A percentile compares a stretch with the other conserved stretches of the same genome.
phyloP scores from a whole-genome alignment of 305 asterid genomes.

The Stenogyne calaminthoides region DNA sequence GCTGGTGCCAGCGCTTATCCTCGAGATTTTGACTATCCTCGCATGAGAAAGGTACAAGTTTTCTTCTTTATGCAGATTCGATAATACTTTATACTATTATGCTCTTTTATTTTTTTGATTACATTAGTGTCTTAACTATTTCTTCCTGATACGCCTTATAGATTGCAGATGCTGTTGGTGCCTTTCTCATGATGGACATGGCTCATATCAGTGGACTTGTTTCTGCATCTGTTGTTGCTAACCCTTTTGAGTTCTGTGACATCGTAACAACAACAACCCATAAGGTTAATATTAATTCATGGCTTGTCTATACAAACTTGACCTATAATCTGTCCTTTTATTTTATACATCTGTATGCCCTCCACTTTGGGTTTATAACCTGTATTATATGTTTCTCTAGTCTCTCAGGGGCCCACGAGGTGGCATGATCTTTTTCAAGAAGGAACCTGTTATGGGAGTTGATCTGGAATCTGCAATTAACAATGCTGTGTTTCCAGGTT shows the following conservation, averaged over 20 bases:
- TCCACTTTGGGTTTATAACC: constrained; percentile 16
- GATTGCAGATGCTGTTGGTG: constrained; percentile 94
- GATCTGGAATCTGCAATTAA: constrained; percentile 87
- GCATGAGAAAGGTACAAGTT: constrained; percentile 74
- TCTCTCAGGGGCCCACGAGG: constrained; percentile 99
- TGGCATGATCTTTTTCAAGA: constrained; percentile 95
- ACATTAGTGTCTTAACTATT: constrained; percentile 16
- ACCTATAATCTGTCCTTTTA: background rate
- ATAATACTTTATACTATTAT: background rate
- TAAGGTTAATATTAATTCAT: constrained; percentile 57
- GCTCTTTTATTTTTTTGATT: constrained; percentile 1
- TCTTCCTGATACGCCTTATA: constrained; percentile 31
- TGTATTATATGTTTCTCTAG: constrained; percentile 48
- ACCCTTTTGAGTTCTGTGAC: constrained; percentile 93
- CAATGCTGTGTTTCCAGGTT: constrained; percentile 94
- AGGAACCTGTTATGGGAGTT: constrained; percentile 80
- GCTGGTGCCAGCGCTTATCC: constrained; percentile 98
- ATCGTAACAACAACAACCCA: constrained; percentile 97
- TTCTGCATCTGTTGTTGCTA: constrained; percentile 87
- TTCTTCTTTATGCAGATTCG: background rate
- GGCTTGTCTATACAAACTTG: constrained; percentile 7
- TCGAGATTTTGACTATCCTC: constrained; percentile 89
- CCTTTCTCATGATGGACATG: constrained; percentile 99
- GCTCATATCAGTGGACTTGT: constrained; percentile 98
- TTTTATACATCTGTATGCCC: background rate